These are phyloP conservation scores for Datisca glomerata DNA, from an alignment of 306 rosid species.

Conservation along the genomic window DNA sequence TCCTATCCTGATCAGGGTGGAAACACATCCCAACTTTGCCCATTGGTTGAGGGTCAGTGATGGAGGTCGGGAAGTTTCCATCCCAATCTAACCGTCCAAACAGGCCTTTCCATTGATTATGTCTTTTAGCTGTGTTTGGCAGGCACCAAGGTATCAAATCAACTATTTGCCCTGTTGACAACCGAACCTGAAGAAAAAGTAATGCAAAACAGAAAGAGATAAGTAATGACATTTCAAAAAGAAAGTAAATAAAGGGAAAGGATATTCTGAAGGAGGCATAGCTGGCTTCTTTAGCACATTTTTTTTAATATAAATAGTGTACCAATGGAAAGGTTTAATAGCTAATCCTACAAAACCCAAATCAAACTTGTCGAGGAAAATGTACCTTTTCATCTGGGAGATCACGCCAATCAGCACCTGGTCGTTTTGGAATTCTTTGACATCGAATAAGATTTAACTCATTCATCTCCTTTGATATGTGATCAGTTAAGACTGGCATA, in stretches of 20 bases:
- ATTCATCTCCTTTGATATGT: conserved; percentile 92
- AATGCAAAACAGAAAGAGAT: background rate
- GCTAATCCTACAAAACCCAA: too few relatives aligned
- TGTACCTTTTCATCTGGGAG: conserved; percentile 88
- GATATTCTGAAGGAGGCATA: too few relatives aligned
- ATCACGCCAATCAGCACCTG: conserved; percentile 94
- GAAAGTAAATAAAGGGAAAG: too few relatives aligned
- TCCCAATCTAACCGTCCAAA: conserved; percentile 96
- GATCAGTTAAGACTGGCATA: conserved; percentile 64
- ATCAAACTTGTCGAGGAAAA: background rate
- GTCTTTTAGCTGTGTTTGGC: conserved; percentile 95
- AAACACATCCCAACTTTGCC: conserved; percentile 99
- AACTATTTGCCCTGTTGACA: conserved; percentile 65
- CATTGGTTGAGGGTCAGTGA: conserved; percentile 97
- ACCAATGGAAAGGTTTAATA: too few relatives aligned
- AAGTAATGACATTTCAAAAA: background rate
- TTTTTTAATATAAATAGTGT: too few relatives aligned
- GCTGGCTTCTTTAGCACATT: too few relatives aligned
- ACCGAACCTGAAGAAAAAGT: conserved; percentile 30
- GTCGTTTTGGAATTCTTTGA: conserved; percentile 76
- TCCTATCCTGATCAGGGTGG: conserved; percentile 94
- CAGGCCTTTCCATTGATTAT: conserved; percentile 95
- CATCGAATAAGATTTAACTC: conserved; percentile 83
- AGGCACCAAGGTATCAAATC: conserved; percentile 98
- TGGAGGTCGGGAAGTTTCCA: conserved; percentile 93